These are phyloP conservation scores for Magnaporthiopsis poae DNA, from an alignment of 2,329 filamentous ascomycete species.

Conservation along the genomic window DNA sequence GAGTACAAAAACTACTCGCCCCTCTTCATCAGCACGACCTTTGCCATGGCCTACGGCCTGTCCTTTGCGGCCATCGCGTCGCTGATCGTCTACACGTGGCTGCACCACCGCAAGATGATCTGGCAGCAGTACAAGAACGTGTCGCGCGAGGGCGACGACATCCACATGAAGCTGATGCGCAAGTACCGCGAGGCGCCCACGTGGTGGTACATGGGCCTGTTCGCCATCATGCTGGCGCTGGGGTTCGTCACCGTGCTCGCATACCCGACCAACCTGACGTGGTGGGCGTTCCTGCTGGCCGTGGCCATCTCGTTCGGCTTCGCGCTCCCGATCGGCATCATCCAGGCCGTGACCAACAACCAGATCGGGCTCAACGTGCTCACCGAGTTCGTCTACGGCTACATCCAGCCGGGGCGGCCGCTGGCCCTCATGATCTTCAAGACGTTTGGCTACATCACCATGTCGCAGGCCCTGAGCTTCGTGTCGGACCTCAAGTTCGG, in stretches of 20 bases:
- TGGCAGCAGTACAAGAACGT: slow-evolving; percentile 53
- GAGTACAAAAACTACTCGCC: slow-evolving; percentile 60
- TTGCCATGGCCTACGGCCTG: slow-evolving; percentile 59
- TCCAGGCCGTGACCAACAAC: slow-evolving; percentile 61
- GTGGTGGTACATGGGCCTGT: slow-evolving; percentile 54
- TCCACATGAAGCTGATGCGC: slow-evolving; percentile 55
- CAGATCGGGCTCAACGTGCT: slow-evolving; percentile 65
- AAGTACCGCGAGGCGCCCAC: slow-evolving; percentile 54
- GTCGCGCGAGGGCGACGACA: slow-evolving; percentile 49
- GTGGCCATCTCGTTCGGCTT: slow-evolving; percentile 55
- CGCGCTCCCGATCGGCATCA: slow-evolving; percentile 57
- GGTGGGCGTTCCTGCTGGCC: slow-evolving; percentile 64
- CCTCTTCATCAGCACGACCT: slow-evolving; percentile 61
- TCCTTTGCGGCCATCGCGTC: slow-evolving; percentile 64
- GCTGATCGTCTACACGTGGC: slow-evolving; percentile 56
- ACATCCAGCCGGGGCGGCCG: slow-evolving; percentile 63
- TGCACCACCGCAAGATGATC: slow-evolving; percentile 59
- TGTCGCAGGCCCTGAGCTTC: slow-evolving; percentile 56
- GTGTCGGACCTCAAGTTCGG: slow-evolving; percentile 59
- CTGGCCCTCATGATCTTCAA: slow-evolving; percentile 66
- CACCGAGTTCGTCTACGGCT: slow-evolving; percentile 65
- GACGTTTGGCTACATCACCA: slow-evolving; percentile 53
- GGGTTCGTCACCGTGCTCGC: slow-evolving; percentile 46
- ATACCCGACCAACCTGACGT: slow-evolving; percentile 58
- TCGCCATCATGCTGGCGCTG: slow-evolving; percentile 41